phyloP scores from a whole-genome alignment of 352 stramenopile species.

The Pythium oligandrum region DNA sequence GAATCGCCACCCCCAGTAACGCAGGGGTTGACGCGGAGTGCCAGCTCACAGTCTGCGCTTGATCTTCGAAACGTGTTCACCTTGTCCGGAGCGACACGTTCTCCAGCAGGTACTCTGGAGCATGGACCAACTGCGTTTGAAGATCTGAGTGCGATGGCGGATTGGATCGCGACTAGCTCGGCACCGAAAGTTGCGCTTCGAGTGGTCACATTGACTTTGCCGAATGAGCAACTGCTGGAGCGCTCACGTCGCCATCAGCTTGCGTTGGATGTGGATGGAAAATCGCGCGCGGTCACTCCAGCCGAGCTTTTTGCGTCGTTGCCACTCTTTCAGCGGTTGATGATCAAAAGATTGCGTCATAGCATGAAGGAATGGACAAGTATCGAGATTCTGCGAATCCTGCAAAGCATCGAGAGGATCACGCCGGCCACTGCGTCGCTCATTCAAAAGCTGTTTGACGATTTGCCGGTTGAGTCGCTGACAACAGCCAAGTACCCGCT shows the following conservation, averaged over 20 bases:
- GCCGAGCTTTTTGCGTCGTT: slow-evolving; percentile 51
- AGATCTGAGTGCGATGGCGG: slow-evolving; percentile 23
- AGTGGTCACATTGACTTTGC: slow-evolving; percentile 74
- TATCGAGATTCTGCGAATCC: slow-evolving; percentile 74
- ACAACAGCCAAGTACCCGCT: slow-evolving; percentile 70
- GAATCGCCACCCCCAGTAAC: neutral
- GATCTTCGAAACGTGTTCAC: slow-evolving; percentile 18
- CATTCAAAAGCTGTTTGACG: slow-evolving; percentile 68
- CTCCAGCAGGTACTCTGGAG: too few relatives aligned
- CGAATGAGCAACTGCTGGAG: slow-evolving; percentile 65
- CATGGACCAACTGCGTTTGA: too few relatives aligned
- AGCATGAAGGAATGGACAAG: slow-evolving; percentile 85
- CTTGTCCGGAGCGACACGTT: neutral
- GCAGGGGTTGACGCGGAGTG: slow-evolving; percentile 28
- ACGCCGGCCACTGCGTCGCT: slow-evolving; percentile 60
- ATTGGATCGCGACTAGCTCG: slow-evolving; percentile 38
- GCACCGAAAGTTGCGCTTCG: slow-evolving; percentile 50
- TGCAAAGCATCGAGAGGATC: slow-evolving; percentile 56
- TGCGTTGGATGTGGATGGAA: slow-evolving; percentile 54
- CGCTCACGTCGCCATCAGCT: slow-evolving; percentile 29
- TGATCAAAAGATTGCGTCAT: slow-evolving; percentile 56
- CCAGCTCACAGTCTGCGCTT: slow-evolving; percentile 49
- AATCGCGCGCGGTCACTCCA: slow-evolving; percentile 23
- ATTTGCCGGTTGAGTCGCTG: slow-evolving; percentile 48
- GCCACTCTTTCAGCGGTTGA: slow-evolving; percentile 70